Evolutionary conservation across 108 stramenopile species (phyloP).

Genomic region (Nitzschia sp.): DNA sequence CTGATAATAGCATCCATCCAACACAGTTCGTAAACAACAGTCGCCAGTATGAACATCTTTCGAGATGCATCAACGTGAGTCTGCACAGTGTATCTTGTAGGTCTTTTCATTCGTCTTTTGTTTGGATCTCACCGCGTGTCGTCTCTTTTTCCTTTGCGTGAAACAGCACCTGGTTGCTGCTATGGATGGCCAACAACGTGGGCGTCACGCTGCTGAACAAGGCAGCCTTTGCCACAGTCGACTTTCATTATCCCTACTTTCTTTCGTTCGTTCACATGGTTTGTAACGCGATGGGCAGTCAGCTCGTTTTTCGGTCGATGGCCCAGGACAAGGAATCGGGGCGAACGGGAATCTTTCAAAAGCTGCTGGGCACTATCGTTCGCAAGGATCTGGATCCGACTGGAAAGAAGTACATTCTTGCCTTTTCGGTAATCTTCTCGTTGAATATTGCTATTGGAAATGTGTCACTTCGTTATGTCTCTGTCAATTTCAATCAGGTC

Average conservation of each 20-base stretch:
- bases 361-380: constrained; percentile 49
- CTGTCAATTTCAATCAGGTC: constrained; percentile 91
- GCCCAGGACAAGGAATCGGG: constrained; percentile 18
- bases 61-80: constrained; percentile 31
- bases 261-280: constrained; percentile 85
- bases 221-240: constrained; percentile 74
- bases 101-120: neutral
- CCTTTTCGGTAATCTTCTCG: constrained; percentile 76
- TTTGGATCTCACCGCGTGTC: neutral
- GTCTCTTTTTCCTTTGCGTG: neutral
- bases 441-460: constrained; percentile 91
- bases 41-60: constrained; percentile 9
- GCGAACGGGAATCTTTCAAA: constrained; percentile 36
- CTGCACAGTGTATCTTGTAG: no score
- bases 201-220: constrained; percentile 89
- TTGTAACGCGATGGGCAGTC: constrained; percentile 63
- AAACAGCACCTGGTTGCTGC: constrained; percentile 52
- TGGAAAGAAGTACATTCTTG: constrained; percentile 52
- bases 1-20: no score
- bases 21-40: no score
- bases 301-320: constrained; percentile 50
- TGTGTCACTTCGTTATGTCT: constrained; percentile 66
- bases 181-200: constrained; percentile 83
- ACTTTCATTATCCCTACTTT: constrained; percentile 90
- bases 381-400: constrained; percentile 54